These are phyloP conservation scores for Colletotrichum sojae DNA, from an alignment of 2,329 filamentous ascomycete genomes.

Conservation along the genomic window DNA sequence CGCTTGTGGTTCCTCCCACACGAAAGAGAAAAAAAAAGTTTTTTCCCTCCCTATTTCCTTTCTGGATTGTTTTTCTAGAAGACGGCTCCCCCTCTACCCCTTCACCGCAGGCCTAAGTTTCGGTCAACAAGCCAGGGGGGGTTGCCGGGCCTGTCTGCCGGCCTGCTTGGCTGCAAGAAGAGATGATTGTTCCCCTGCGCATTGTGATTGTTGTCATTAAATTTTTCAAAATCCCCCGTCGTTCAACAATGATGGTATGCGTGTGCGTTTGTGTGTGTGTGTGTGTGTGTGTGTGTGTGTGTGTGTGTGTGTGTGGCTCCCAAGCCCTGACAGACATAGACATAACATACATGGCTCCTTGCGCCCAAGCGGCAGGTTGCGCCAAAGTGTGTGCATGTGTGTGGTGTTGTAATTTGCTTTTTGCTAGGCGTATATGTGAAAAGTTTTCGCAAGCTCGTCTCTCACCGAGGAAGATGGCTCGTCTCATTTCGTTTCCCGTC, in stretches of 20 bases:
- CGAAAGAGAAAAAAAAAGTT: conserved; percentile 18
- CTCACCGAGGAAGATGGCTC: conserved; percentile 31
- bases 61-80: conserved; percentile 19
- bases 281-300: conserved; percentile 2
- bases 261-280: neutral
- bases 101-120: conserved; percentile 16
- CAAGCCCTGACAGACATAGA: neutral
- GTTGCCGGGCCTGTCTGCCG: neutral
- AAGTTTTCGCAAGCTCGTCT: conserved; percentile 36
- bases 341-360: conserved; percentile 16
- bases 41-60: conserved; percentile 4
- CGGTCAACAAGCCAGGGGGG: conserved; percentile 20
- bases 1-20: conserved; percentile 39
- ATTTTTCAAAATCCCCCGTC: conserved; percentile 14
- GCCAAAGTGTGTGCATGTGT: conserved; percentile 13
- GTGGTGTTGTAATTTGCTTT: conserved; percentile 36
- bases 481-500: conserved; percentile 33
- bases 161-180: neutral
- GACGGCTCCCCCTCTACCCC: neutral
- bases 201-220: conserved; percentile 22
- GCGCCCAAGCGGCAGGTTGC: conserved; percentile 37
- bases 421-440: conserved; percentile 33
- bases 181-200: conserved; percentile 22
- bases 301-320: conserved; percentile 12
- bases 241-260: conserved; percentile 3